Evolutionary conservation across 2,329 filamentous ascomycete species (phyloP).

Genomic region (Epichloe sylvatica): DNA sequence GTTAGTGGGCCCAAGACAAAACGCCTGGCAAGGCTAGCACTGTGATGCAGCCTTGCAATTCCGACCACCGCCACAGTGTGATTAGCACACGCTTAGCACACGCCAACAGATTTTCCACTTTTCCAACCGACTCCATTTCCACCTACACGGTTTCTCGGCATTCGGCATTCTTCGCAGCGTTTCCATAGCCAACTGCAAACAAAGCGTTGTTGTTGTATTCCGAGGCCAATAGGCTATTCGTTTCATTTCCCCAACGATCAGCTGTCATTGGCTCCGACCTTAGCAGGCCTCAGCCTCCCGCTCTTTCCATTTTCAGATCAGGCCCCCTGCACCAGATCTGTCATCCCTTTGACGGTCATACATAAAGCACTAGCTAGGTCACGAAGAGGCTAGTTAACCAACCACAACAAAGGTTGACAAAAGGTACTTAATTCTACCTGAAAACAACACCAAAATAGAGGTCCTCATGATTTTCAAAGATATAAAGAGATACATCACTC

Average conservation of each 20-base stretch:
- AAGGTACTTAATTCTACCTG: too few species aligned
- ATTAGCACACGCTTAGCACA: background rate
- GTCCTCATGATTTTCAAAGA: too few species aligned
- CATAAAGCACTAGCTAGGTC: too few species aligned
- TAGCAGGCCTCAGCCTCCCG: too few species aligned
- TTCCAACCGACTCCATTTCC: background rate
- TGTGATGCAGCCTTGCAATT: background rate
- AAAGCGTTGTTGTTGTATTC: background rate
- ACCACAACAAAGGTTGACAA: too few species aligned
- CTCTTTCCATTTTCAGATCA: too few species aligned
- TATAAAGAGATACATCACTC: too few species aligned
- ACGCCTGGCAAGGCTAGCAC: background rate
- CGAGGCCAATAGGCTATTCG: background rate
- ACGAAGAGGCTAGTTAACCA: too few species aligned
- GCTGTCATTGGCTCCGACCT: too few species aligned
- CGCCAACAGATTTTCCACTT: background rate
- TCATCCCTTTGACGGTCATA: too few species aligned
- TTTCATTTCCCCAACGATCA: background rate
- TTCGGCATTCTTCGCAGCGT: slow-evolving; percentile 22
- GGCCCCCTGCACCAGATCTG: too few species aligned
- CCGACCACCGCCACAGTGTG: background rate
- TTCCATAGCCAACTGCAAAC: slow-evolving; percentile 9
- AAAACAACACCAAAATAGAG: too few species aligned
- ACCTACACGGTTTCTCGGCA: slow-evolving; percentile 18
- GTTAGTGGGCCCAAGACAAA: background rate